These are phyloP conservation scores for Cunninghamia lanceolata DNA, from an alignment of 75 land plant species.

Conservation along the genomic window DNA sequence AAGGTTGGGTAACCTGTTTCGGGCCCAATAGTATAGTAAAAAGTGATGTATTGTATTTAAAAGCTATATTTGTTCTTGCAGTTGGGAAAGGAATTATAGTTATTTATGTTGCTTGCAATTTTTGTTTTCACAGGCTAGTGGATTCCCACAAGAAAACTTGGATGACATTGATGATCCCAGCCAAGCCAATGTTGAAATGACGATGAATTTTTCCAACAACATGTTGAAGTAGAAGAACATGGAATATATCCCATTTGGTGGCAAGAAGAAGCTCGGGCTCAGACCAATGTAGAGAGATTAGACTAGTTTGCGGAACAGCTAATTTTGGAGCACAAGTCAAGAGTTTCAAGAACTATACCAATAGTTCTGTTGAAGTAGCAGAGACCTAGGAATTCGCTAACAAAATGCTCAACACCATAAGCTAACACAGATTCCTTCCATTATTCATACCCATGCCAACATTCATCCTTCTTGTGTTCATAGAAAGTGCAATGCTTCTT, in stretches of 20 bases:
- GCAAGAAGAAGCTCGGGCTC: constrained; percentile 14
- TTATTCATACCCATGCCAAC: too few species aligned
- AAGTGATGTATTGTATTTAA: too few species aligned
- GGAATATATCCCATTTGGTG: constrained; percentile 39
- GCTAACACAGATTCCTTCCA: not conserved
- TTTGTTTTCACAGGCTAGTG: not conserved
- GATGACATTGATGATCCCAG: constrained; percentile 25
- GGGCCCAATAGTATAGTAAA: too few species aligned
- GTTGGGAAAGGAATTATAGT: not conserved
- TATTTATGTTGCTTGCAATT: not conserved
- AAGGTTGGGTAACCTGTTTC: too few species aligned
- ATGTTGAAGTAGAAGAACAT: constrained; percentile 26
- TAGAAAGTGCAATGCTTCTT: too few species aligned
- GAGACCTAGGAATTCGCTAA: not conserved
- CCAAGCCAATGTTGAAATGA: too few species aligned
- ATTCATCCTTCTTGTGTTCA: too few species aligned
- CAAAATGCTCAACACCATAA: not conserved
- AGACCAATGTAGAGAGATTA: constrained; percentile 30
- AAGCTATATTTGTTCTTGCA: not conserved
- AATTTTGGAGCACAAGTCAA: constrained; percentile 19
- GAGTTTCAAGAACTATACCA: constrained; percentile 18
- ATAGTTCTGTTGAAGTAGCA: constrained; percentile 12
- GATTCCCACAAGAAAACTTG: constrained; percentile 14
- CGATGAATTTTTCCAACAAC: constrained; percentile 23
- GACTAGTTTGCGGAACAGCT: constrained; percentile 50